These are phyloP conservation scores for Cymbidium sinense DNA, from an alignment of 106 monocot genomes.

Conservation along the genomic window DNA sequence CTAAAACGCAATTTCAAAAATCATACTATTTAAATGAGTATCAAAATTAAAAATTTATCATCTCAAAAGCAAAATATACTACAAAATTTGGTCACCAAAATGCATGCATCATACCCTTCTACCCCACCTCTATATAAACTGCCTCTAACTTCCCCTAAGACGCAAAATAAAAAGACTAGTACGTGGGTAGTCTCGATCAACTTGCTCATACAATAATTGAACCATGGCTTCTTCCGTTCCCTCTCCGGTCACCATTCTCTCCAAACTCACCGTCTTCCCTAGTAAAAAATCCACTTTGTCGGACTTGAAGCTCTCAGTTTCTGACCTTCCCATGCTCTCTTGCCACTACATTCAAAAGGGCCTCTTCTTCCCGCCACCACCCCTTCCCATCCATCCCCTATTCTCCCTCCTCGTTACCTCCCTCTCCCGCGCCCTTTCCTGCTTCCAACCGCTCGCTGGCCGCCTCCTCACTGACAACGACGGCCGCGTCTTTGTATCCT, in stretches of 20 bases:
- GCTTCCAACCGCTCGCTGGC: conserved; percentile 69
- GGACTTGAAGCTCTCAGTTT: conserved; percentile 60
- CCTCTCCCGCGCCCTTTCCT: conserved; percentile 53
- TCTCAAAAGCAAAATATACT: no score
- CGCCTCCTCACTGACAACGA: conserved; percentile 43
- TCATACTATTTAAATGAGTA: no score
- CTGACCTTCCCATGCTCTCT: conserved; percentile 91
- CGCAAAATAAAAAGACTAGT: background rate
- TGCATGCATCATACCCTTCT: conserved; percentile 2
- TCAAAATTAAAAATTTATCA: no score
- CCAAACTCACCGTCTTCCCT: conserved; percentile 44
- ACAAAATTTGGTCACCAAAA: no score
- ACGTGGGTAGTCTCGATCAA: background rate
- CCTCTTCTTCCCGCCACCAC: conserved; percentile 59
- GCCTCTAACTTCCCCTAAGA: background rate
- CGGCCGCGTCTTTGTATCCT: conserved; percentile 41
- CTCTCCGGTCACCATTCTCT: conserved; percentile 17
- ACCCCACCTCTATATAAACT: background rate
- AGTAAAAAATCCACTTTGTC: conserved; percentile 23
- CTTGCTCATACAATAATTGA: background rate
- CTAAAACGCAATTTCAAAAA: no score
- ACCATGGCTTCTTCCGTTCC: conserved; percentile 4
- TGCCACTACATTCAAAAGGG: conserved; percentile 96
- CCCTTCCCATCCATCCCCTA: conserved; percentile 17
- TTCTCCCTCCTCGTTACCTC: conserved; percentile 39